A percentile compares a stretch with the other conserved stretches of the same genome.
phyloP scores from a whole-genome alignment of 495 filamentous ascomycete genomes.

The Podospora bellae-mahoneyi region DNA sequence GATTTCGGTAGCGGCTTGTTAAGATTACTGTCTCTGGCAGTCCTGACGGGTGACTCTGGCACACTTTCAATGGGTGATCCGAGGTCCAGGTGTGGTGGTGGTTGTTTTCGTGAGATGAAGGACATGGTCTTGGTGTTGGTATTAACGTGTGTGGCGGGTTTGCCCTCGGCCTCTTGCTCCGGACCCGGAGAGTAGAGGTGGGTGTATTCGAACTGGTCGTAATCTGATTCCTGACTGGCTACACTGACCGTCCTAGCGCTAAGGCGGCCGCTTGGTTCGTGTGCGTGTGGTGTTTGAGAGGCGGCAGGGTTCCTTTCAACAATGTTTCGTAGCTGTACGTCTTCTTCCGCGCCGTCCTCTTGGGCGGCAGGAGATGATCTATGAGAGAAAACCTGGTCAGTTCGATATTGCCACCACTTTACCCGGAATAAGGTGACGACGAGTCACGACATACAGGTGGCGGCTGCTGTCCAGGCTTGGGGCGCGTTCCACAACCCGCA shows the following conservation, averaged over 20 bases:
- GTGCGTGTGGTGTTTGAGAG: constrained; percentile 34
- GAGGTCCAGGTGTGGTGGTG: constrained; percentile 50
- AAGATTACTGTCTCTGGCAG: constrained; percentile 31
- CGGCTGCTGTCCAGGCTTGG: constrained; percentile 22
- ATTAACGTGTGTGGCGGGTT: constrained; percentile 30
- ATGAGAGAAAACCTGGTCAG: constrained; percentile 25
- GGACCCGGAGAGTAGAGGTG: constrained; percentile 24
- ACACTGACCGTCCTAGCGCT: constrained; percentile 36
- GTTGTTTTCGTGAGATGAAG: constrained; percentile 40
- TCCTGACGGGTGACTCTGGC: constrained; percentile 23
- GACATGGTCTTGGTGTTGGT: constrained; percentile 43
- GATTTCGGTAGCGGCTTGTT: constrained; percentile 54
- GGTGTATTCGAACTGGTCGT: constrained; percentile 32
- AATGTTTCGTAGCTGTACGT: constrained; percentile 36
- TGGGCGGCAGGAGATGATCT: constrained; percentile 32
- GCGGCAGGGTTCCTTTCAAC: constrained; percentile 36
- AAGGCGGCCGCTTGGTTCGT: constrained; percentile 34
- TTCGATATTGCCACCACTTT: constrained; percentile 27
- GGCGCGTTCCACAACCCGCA: constrained; percentile 22
- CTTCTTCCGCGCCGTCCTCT: constrained; percentile 33
- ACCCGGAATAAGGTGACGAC: constrained; percentile 16
- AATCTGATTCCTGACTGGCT: constrained; percentile 36
- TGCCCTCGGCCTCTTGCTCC: constrained; percentile 22
- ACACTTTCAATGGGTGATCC: constrained; percentile 32
- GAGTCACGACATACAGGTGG: constrained; percentile 27